Evolutionary conservation across 1,139 yeast genomes (phyloP), one percentile per base, ranked within the genome.

Genomic region (Magnusiomyces fungicola): DNA sequence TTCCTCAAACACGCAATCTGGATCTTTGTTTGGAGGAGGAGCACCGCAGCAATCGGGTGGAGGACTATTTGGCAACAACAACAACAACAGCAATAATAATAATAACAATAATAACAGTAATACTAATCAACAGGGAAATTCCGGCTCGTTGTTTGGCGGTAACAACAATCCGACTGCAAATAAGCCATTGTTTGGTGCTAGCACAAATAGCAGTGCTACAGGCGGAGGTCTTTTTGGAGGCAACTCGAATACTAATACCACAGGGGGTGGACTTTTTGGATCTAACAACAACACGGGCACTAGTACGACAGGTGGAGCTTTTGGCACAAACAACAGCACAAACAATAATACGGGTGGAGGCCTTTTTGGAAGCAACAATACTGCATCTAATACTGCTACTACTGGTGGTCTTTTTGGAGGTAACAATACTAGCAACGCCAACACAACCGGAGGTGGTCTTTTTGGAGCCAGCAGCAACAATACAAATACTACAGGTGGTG

Each of bases 401-500:
- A 39, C 47, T 7, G 43, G 38, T 3, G 43, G 47, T n/a, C 25
- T 48, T 9, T 32, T 46, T 24, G 44, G 33, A 34, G 16, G 30
- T 55, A 53, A 23, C 51, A 45, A 24, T 49, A 47, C 14, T 49
- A 47, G 19, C 50, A 45, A 36, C 52, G 40, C 12, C 48, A 34
- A 27, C 53, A 46, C 22, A 29, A 46, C 38, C 5, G 22, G 36
- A 9, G 16, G 16, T 9, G 9, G 18, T 12, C 16, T 32, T 9
- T 32, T 32, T 32, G 36, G 36, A 9, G 46, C 37, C 18, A 24
- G 29, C 34, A 43, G 27, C 46, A n/a, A 43, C 43, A 34, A 40
- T 33, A 49, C 61, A 36, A 47, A 61, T 38, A 43, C 58, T 30
- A 27, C 57, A 3, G 49, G 58, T 10, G 65, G 66, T 25, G 69